Percentiles rank a stretch among this genome's conserved stretches.
These are phyloP conservation scores for Pichia rugopelliculosa DNA, from an alignment of 805 yeast genomes.

Conservation along the genomic window DNA sequence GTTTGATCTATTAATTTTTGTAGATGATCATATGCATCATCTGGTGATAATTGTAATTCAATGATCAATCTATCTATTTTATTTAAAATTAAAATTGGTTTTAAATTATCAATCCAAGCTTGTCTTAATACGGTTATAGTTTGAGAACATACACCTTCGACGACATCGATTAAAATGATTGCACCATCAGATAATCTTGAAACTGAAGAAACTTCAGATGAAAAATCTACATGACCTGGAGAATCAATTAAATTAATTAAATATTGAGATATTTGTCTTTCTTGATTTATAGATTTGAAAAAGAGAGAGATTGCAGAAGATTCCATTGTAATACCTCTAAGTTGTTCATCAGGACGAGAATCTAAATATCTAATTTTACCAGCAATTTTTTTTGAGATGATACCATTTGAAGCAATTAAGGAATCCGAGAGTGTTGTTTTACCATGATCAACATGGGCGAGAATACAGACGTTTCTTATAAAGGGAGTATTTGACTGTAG, in stretches of 20 bases:
- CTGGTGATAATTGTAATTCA: conserved; percentile 75
- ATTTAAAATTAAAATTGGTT: conserved; percentile 82
- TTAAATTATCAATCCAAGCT: conserved; percentile 88
- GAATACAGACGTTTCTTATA: conserved; percentile 84
- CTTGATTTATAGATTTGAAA: conserved; percentile 52
- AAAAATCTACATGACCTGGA: conserved; percentile 98
- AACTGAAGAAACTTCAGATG: conserved; percentile 93
- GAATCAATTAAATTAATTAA: conserved; percentile 90
- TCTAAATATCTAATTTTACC: conserved; percentile 92
- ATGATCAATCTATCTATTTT: conserved; percentile 81
- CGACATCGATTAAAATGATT: conserved; percentile 88
- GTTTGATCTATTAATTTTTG: conserved; percentile 82
- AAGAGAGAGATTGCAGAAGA: conserved; percentile 92
- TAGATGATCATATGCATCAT: conserved; percentile 79
- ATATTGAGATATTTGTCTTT: conserved; percentile 55
- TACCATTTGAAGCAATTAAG: conserved; percentile 88
- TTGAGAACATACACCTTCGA: conserved; percentile 97
- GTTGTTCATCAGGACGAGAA: conserved; percentile 91
- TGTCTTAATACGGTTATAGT: conserved; percentile 92
- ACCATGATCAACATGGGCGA: conserved; percentile 99
- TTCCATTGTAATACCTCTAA: conserved; percentile 97
- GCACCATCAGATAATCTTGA: conserved; percentile 97
- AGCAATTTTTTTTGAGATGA: conserved; percentile 89
- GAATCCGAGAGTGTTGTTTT: conserved; percentile 94
- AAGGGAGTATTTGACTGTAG: conserved; percentile 63